Percentiles rank a stretch among this genome's conserved stretches.
These are phyloP conservation scores for Uncinocarpus reesii DNA, from an alignment of 2,329 filamentous ascomycete genomes.

Conservation along the genomic window DNA sequence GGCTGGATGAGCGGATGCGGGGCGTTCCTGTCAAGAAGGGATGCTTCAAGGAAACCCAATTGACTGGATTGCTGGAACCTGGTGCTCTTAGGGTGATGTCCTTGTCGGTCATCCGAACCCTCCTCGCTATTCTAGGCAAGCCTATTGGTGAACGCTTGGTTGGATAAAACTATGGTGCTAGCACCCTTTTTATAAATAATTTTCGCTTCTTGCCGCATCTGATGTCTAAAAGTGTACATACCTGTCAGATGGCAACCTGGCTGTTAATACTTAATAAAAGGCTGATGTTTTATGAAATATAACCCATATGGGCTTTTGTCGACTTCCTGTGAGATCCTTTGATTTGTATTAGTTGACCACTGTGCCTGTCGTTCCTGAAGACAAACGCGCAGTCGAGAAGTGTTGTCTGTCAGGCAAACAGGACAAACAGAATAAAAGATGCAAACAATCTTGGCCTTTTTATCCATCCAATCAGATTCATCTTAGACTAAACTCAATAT, in stretches of 20 bases:
- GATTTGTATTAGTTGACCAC: no score
- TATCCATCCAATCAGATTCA: no score
- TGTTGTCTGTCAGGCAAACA: not conserved
- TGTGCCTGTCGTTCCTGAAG: no score
- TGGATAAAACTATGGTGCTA: not conserved
- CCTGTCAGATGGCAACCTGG: no score
- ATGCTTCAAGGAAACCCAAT: constrained; percentile 6
- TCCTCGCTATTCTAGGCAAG: constrained; percentile 12
- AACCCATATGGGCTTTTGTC: no score
- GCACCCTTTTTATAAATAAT: not conserved
- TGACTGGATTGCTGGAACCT: constrained; percentile 11
- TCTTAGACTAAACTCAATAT: no score
- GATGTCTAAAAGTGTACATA: not conserved
- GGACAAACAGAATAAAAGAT: not conserved
- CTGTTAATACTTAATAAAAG: no score
- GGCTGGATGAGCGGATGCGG: constrained; percentile 22
- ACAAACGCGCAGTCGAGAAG: no score
- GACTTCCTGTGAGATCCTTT: no score
- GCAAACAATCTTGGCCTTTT: no score
- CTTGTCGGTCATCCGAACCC: not conserved
- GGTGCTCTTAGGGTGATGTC: constrained; percentile 9
- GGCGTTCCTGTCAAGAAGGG: constrained; percentile 6
- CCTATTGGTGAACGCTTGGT: constrained; percentile 5
- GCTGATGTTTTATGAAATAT: no score
- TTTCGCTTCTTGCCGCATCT: no score